Conservation (phyloP, 2,329 filamentous ascomycete species). For the Ophiocordyceps camponoti-rufipedis region DNA sequence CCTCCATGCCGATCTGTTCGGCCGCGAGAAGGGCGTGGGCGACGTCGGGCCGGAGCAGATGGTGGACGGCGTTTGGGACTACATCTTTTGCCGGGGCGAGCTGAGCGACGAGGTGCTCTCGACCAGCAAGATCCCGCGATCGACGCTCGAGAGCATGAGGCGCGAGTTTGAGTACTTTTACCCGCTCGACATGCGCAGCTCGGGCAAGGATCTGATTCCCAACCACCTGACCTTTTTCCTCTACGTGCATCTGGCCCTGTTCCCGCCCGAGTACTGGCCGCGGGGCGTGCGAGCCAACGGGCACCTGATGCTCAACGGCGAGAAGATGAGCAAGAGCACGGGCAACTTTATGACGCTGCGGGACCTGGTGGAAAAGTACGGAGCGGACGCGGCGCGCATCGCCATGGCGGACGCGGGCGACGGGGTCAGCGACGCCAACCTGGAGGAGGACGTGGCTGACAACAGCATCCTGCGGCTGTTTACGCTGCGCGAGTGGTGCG, state of each 20-base stretch:
- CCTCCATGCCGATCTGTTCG: slow-evolving; percentile 76
- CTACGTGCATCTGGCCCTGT: slow-evolving; percentile 83
- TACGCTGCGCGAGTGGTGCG: slow-evolving; percentile 74
- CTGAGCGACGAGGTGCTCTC: slow-evolving; percentile 44
- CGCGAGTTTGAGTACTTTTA: slow-evolving; percentile 96
- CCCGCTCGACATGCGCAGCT: slow-evolving; percentile 72
- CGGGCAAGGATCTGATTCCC: slow-evolving; percentile 81
- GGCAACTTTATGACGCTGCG: slow-evolving; percentile 91
- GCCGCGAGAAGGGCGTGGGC: slow-evolving; percentile 48
- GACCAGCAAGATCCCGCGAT: slow-evolving; percentile 53
- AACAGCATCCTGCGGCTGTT: slow-evolving; percentile 75
- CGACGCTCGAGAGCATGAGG: slow-evolving; percentile 61
- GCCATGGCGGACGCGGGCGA: slow-evolving; percentile 90
- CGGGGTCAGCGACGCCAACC: slow-evolving; percentile 88
- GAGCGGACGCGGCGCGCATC: slow-evolving; percentile 80
- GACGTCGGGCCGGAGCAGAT: slow-evolving; percentile 70
- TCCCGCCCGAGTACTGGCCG: slow-evolving; percentile 79
- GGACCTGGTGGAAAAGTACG: slow-evolving; percentile 78
- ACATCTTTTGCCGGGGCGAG: slow-evolving; percentile 67
- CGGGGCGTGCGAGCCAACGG: slow-evolving; percentile 74
- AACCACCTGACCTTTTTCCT: slow-evolving; percentile 95
- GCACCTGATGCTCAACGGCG: slow-evolving; percentile 83
- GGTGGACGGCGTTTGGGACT: slow-evolving; percentile 93
- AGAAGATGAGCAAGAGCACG: slow-evolving; percentile 97
- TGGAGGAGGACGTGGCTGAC: slow-evolving; percentile 89